phyloP scores from a whole-genome alignment of 257 asterid genomes.

The Osmanthus fragrans region DNA sequence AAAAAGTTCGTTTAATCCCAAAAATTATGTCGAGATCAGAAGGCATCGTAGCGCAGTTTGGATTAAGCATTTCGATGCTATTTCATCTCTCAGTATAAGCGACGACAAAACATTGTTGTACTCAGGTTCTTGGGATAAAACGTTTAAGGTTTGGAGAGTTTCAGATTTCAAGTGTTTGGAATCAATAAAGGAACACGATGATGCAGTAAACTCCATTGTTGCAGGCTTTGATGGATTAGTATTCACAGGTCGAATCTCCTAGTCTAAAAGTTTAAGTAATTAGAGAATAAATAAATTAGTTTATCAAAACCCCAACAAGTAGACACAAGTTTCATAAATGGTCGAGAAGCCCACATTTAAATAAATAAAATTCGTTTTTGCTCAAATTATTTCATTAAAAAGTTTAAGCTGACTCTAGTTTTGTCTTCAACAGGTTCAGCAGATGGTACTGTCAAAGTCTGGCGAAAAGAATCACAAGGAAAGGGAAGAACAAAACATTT shows the following conservation, averaged over 20 bases:
- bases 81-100: constrained; percentile 46
- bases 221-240: constrained; percentile 43
- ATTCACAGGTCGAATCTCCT: constrained; percentile 39
- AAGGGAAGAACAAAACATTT: constrained; percentile 36
- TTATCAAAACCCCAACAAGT: no score
- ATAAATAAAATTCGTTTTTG: no score
- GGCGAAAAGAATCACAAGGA: constrained; percentile 42
- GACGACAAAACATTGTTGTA: constrained; percentile 45
- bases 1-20: constrained; percentile 41
- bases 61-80: constrained; percentile 51
- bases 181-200: constrained; percentile 47
- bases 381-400: no score
- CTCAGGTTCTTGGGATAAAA: constrained; percentile 58
- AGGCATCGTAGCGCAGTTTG: constrained; percentile 30
- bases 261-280: no score
- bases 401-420: background rate
- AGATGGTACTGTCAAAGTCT: constrained; percentile 51
- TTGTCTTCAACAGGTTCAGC: constrained; percentile 44
- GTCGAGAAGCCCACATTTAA: no score
- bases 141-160: constrained; percentile 51
- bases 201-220: constrained; percentile 50
- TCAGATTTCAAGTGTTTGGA: constrained; percentile 50
- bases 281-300: no score
- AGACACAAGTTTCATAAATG: no score
- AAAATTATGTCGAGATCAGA: constrained; percentile 31